Evolutionary conservation across 2,329 filamentous ascomycete genomes (phyloP), one percentile per base, ranked within the genome.

Genomic region (Aspergillus terreus): DNA sequence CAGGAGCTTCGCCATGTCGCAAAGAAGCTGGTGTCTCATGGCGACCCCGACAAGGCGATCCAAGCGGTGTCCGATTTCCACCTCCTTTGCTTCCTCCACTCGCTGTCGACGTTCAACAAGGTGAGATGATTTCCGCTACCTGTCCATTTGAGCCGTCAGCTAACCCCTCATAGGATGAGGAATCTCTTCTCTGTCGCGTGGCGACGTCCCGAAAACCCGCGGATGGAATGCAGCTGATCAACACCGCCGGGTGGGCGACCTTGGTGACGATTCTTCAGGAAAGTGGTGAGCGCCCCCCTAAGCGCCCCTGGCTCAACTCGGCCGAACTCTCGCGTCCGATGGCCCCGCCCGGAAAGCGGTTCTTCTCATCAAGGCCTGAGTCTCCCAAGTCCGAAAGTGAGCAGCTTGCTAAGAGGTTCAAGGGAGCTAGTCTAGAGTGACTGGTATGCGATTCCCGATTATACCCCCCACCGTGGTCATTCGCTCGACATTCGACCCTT

Each of bases 251-350:
- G 66, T 99, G 94, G 94, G 88, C 92, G 72, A 97, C 90, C 53
- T 81, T 99, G 67, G 82, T 92, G 75, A 87, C 88, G 72, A 95
- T 99, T 71, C 83, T 97, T 76, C 85, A 94, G 85, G 88, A 91
- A 84, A 91, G 90, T 82, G 90, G 92, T 95, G 92, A 96, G 88
- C 87, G 87, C 84, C 84, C 87, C 83, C 86, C 85, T 74, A 95
- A 94, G 81, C 88, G 79, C 71, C 64, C 70, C 63, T 69, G 74
- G 71, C 68, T 67, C 55, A 62, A 59, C 57, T 68, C 70, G 57
- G 71, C 73, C 66, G 71, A 74, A 63, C 56, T 63, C 63, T 53
- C 62, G 61, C 58, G 58, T 56, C 62, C 62, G 60, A 58, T 64
- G 54, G 59, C 64, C 56, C 60, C 65, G 56, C 60, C 67, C 57